Conservation (phyloP, 176 grass and related monocot genomes). For the Musa troglodytarum region DNA sequence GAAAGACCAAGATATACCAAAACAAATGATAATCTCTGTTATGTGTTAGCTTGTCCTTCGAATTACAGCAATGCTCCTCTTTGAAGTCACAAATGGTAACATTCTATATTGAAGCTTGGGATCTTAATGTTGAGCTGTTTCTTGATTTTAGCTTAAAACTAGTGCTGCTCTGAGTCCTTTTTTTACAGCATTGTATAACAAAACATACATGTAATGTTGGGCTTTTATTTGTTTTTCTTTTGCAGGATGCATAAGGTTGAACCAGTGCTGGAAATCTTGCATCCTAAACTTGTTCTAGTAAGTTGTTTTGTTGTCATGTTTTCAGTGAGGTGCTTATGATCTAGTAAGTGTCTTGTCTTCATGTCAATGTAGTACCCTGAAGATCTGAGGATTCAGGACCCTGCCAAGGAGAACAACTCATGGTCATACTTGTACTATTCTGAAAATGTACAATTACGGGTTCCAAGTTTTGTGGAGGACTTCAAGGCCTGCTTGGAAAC, state of each 20-base stretch:
- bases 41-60: too few species aligned
- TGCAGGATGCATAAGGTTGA: slow-evolving; percentile 45
- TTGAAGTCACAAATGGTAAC: too few species aligned
- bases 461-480: slow-evolving; percentile 36
- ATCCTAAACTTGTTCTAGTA: slow-evolving; percentile 75
- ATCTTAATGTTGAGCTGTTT: too few species aligned
- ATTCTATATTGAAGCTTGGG: too few species aligned
- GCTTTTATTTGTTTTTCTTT: background rate
- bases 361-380: slow-evolving; percentile 48
- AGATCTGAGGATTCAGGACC: slow-evolving; percentile 28
- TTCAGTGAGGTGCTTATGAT: background rate
- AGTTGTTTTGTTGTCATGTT: background rate
- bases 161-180: too few species aligned
- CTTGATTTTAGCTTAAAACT: too few species aligned
- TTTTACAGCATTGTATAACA: background rate
- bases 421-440: slow-evolving; percentile 59
- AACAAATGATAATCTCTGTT: too few species aligned
- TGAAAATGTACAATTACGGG: slow-evolving; percentile 32
- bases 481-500: slow-evolving; percentile 39
- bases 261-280: slow-evolving; percentile 50
- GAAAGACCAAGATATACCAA: too few species aligned
- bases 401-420: slow-evolving; percentile 22
- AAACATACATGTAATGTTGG: background rate
- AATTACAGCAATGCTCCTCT: too few species aligned
- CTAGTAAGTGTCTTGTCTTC: background rate